Evolutionary conservation across 495 filamentous ascomycete genomes (phyloP), one percentile per base, ranked within the genome.

Genomic region (Aspergillus ellipticus): DNA sequence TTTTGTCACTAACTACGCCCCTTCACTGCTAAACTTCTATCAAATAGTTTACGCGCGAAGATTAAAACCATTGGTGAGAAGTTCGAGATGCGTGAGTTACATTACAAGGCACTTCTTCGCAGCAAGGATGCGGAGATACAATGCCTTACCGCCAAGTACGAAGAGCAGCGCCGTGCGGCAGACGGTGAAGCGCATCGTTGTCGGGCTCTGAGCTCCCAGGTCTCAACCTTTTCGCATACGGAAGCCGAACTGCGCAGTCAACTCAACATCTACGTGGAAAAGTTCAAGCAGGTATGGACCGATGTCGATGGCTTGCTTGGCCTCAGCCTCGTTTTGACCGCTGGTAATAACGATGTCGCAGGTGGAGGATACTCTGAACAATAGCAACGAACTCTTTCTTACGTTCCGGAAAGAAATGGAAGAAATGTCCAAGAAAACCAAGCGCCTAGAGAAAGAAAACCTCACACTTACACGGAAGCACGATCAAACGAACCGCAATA

Each of bases 321-420:
- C 45, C 28, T 35, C 22, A 26, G 17, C 11, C 41, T 47, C 16
- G 11, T 52, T 49, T 50, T 67, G 45, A 49, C 49, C 46, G 37
- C 54, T 53, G 47, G 53, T 64, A 55, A 55, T 62, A 67, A 63
- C 66, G 61, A 54, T 59, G 59, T 56, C 37, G 59, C 72, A 97
- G 93, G 94, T 98, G 58, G 94, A 98, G 80, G 95, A 98, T 72
- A 97, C 94, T 4, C 79, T 98, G 17, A 98, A 98, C 71, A 97
- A 97, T 70, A 95, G 89, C 71, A 98, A 98, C 78, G 94, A 97
- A 69, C 82, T 98, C 49, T 98, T 97, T 70, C 79, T 97, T 43
- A 97, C 94, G 0, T 98, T 98, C 74, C 86, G 94, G 31, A 97
- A 96, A 74, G 94, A 98, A 72, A 97, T 98, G 95, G 94, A 98